Evolutionary conservation across 352 stramenopile species (phyloP).

Genomic region (Globisporangium viniferum): DNA sequence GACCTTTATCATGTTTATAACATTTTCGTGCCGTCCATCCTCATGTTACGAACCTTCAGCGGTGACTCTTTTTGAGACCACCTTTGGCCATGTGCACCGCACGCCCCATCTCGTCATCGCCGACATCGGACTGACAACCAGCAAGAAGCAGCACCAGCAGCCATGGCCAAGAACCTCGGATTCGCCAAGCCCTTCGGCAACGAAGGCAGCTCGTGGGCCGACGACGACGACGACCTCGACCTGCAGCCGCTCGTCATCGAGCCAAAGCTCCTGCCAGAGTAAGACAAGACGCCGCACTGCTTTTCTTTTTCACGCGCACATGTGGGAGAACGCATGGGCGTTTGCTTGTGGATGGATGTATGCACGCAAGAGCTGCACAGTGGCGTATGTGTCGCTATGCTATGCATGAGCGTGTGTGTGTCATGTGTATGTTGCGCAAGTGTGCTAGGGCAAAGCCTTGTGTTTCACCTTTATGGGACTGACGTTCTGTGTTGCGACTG

Average conservation of each 20-base stretch:
- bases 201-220: slow-evolving; percentile 69
- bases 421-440: neutral
- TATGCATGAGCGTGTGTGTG: neutral
- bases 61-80: neutral
- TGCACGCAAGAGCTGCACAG: neutral
- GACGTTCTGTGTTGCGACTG: neutral
- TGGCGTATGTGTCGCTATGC: neutral
- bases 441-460: neutral
- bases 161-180: slow-evolving; percentile 58
- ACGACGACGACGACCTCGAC: slow-evolving; percentile 70
- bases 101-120: slow-evolving; percentile 3
- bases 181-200: slow-evolving; percentile 37
- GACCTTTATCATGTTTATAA: neutral
- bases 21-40: neutral
- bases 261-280: slow-evolving; percentile 48
- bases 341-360: neutral
- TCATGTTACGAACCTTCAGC: slow-evolving; percentile 6
- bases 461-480: neutral
- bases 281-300: slow-evolving; percentile 11
- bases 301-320: neutral
- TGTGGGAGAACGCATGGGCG: neutral
- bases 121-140: slow-evolving; percentile 7
- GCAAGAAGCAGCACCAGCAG: slow-evolving; percentile 4
- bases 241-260: slow-evolving; percentile 38
- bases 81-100: neutral